Evolutionary conservation across 164 flowering plant genomes (phyloP), one percentile per base, ranked within the genome.

Genomic region (Berberis thunbergii): DNA sequence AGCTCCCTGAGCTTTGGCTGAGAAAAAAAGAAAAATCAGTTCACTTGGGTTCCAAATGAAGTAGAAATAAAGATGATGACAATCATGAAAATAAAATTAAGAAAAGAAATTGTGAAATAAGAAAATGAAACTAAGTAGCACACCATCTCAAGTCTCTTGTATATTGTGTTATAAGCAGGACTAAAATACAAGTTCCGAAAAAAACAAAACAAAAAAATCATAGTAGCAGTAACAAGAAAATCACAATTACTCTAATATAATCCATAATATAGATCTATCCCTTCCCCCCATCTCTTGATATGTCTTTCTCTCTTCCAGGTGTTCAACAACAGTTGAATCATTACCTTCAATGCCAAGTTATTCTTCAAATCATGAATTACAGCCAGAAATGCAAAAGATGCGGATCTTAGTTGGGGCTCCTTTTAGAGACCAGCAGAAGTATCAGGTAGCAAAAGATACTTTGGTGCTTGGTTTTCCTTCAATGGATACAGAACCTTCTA

Each of bases 301-400:
- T 64, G 4, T 48, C 13, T 49, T 65, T 67, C 44, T 59, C 56
- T 38, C 50, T 41, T 70, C 59, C 78, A 93, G 98, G 98, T 88
- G 96, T 72, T 84, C 97, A 64, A 88, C 97, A 49, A 80, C 82
- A 11, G 89, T 90, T 59, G 98, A 90, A 69, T 79, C 91, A 50
- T 80, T 88, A 75, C 96, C 97, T 63, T 74, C 95, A 11, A 71
- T 74, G 3, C 87, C 97, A 60, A 43, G 73, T 48, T 78, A 80
- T 67, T 78, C 91, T 49, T 72, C 80, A 11, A 67, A 75, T 71
- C 65, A 62, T 72, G 89, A 69, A 57, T 60, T 69, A 49, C 79
- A 76, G 60, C 75, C 79, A 7, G 92, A 87, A 57, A 71, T 90
- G 64, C 97, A 90, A 67, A 86, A 73, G 71, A 87, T 94, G 70